Evolutionary conservation across 2,329 filamentous ascomycete species (phyloP).

Genomic region (Xylariaceae sp.): DNA sequence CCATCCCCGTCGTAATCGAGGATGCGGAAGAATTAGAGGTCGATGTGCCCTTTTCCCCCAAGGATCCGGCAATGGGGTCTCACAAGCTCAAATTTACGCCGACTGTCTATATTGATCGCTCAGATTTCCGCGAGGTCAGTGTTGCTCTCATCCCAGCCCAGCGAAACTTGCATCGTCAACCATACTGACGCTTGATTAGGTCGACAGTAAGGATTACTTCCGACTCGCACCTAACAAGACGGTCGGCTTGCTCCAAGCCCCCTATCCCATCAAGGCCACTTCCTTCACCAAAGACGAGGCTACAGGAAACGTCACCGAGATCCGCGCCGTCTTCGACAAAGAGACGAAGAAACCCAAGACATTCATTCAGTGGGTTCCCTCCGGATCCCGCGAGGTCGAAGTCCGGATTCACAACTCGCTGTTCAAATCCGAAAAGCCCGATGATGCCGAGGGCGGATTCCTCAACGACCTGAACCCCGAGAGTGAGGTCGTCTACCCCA

Average conservation of each 20-base stretch:
- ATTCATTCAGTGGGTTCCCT: slow-evolving; percentile 85
- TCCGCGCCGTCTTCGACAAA: slow-evolving; percentile 64
- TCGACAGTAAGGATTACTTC: slow-evolving; percentile 69
- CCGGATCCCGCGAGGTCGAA: slow-evolving; percentile 62
- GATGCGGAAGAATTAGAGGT: slow-evolving; percentile 67
- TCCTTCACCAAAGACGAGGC: slow-evolving; percentile 61
- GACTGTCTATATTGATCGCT: slow-evolving; percentile 78
- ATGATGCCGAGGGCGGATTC: slow-evolving; percentile 71
- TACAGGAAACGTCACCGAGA: slow-evolving; percentile 57
- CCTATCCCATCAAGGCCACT: slow-evolving; percentile 62
- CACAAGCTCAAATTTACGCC: slow-evolving; percentile 62
- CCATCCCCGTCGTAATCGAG: slow-evolving; percentile 75
- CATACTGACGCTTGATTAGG: slow-evolving; percentile 22
- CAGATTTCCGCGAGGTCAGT: slow-evolving; percentile 61
- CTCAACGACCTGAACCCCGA: slow-evolving; percentile 78
- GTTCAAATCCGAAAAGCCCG: slow-evolving; percentile 82
- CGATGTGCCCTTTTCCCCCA: slow-evolving; percentile 73
- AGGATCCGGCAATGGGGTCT: slow-evolving; percentile 62
- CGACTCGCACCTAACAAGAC: slow-evolving; percentile 68
- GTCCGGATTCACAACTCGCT: slow-evolving; percentile 74
- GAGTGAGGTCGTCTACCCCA: slow-evolving; percentile 70
- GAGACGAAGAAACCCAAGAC: slow-evolving; percentile 70
- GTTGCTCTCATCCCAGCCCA: not conserved
- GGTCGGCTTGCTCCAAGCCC: slow-evolving; percentile 66
- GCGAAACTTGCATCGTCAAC: too few species aligned